Conservation (phyloP, 129 eudicot genomes). For the Pulicaria dysenterica region DNA sequence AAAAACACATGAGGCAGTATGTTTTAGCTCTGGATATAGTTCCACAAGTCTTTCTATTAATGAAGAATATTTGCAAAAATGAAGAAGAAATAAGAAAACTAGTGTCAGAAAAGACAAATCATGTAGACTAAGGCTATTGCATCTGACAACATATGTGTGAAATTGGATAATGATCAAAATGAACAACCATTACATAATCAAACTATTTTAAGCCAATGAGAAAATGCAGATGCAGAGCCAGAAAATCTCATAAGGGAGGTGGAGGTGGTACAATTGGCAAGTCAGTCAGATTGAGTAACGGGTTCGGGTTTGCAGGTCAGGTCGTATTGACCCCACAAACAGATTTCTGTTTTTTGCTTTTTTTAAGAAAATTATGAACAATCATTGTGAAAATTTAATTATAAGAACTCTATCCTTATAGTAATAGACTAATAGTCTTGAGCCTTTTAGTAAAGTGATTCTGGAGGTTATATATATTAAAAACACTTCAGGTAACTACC, state of each 20-base stretch:
- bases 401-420: background rate
- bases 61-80: background rate
- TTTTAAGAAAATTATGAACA: background rate
- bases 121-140: background rate
- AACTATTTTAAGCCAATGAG: background rate
- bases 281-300: background rate
- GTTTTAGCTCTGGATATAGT: background rate
- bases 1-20: slow-evolving; percentile 6
- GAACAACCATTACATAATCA: background rate
- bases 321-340: background rate
- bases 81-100: background rate
- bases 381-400: background rate
- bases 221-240: background rate
- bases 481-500: background rate
- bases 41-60: background rate
- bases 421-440: background rate
- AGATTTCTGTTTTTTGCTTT: background rate
- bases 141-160: background rate
- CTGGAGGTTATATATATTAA: background rate
- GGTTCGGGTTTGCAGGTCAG: background rate
- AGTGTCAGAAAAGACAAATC: background rate
- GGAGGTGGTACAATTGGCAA: background rate
- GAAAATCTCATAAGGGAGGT: background rate
- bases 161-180: background rate
- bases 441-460: background rate